Evolutionary conservation across 257 asterid genomes (phyloP).

Genomic region (Salvia rosmarinus): DNA sequence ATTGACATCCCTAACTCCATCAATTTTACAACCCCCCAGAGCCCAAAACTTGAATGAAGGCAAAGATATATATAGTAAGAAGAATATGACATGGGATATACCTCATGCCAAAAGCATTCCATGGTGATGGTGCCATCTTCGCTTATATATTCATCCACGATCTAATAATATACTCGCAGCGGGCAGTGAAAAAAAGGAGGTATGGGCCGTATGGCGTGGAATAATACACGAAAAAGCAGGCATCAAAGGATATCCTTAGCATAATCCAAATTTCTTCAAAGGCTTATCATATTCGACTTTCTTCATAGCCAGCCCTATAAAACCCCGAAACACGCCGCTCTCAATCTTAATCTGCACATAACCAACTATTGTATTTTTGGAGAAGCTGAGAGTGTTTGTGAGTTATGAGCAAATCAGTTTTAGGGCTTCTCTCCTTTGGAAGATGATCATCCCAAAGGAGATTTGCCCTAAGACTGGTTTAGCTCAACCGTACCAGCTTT

Average conservation of each 20-base stretch:
- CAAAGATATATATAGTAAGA: too few species aligned
- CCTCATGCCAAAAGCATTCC: too few species aligned
- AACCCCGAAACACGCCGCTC: neutral
- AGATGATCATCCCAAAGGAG: constrained; percentile 50
- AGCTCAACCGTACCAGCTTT: constrained; percentile 28
- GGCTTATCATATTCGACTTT: constrained; percentile 21
- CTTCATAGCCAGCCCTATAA: neutral
- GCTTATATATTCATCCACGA: too few species aligned
- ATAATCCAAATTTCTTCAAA: constrained; percentile 39
- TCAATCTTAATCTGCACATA: neutral
- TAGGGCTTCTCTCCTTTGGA: constrained; percentile 51
- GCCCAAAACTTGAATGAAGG: too few species aligned
- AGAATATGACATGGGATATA: too few species aligned
- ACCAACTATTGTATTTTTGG: neutral
- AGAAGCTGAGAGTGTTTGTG: too few species aligned
- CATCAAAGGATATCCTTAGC: constrained; percentile 41
- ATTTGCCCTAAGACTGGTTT: constrained; percentile 50
- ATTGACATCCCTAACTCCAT: too few species aligned
- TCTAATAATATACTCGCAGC: too few species aligned
- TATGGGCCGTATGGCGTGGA: constrained; percentile 8
- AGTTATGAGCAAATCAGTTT: constrained; percentile 33
- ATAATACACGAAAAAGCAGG: constrained; percentile 12
- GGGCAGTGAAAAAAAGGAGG: too few species aligned
- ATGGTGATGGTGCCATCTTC: too few species aligned
- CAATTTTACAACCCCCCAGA: too few species aligned